Percentiles rank a stretch among this genome's conserved stretches.
Conservation (phyloP, 345 rosid species). For the Acer saccharum region DNA sequence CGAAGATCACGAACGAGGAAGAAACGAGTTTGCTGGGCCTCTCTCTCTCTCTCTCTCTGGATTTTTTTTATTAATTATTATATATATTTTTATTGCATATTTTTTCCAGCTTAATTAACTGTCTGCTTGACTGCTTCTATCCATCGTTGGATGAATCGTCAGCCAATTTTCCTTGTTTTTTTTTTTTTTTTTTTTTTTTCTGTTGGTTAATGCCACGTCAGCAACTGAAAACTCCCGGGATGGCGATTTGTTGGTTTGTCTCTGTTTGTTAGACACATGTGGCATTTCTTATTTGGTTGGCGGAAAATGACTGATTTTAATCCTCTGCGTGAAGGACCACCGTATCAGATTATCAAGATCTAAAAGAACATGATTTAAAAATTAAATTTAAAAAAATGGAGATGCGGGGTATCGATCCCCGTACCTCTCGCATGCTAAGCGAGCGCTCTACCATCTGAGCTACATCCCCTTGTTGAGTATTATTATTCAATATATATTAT, state of each 20-base stretch:
- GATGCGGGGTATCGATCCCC: constrained; percentile 87
- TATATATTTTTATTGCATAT: not conserved
- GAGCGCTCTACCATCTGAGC: constrained; percentile 92
- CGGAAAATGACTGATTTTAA: not conserved
- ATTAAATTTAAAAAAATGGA: constrained; percentile 26
- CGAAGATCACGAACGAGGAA: constrained; percentile 2
- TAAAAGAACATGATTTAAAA: not conserved
- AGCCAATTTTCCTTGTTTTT: not conserved
- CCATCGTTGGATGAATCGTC: not conserved
- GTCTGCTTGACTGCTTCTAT: not conserved
- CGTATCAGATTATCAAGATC: not conserved
- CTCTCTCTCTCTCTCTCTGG: constrained; percentile 10
- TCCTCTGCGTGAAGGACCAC: not conserved
- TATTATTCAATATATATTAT: no score
- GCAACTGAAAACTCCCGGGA: constrained; percentile 15
- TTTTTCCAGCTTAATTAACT: not conserved
- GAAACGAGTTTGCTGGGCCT: constrained; percentile 6
- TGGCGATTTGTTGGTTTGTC: constrained; percentile 9
- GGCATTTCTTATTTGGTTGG: constrained; percentile 9
- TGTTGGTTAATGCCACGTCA: constrained; percentile 35
- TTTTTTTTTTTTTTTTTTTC: not conserved
- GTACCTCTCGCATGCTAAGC: constrained; percentile 89
- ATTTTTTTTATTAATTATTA: not conserved
- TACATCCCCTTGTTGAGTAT: constrained; percentile 43
- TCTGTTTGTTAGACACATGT: not conserved